Evolutionary conservation across 108 stramenopile genomes (phyloP), one percentile per base, ranked within the genome.

Genomic region (Cyclotella sp.): DNA sequence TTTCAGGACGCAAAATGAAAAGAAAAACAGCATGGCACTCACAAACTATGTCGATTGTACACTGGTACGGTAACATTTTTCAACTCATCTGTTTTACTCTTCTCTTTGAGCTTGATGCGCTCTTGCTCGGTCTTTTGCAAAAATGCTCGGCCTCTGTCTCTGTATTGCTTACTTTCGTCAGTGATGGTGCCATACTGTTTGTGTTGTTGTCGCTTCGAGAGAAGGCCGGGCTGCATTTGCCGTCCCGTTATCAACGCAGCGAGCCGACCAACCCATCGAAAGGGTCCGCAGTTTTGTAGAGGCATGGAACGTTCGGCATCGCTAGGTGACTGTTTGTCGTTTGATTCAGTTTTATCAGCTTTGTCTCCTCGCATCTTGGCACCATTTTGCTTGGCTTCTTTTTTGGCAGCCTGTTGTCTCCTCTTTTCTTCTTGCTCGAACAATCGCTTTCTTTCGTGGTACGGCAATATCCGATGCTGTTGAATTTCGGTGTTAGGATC

Each of bases 361-460:
- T 43, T 69, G 19, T 12, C 49, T 51, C 53, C 53, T 77, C 49
- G 42, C n/a, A 30, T 42, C 16, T 39, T 14, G 12, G 5, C 10
- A 10, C n/a, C 30, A 22, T 39, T 30, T 19, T 16, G 41, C 34
- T 45, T 39, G 14, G 14, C 24, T 47, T 49, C 22, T 39, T 58
- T 52, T 13, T 68, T 62, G 39, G 65, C n/a, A 34, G 28, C 60
- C 70, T 24, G 61, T 62, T 29, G 58, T 22, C 64, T 64, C 45
- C 61, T 34, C 55, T 73, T 55, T 46, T 63, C 79, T 39, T 53
- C 41, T 21, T 53, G 27, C 54, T 63, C 68, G 44, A 29, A 42
- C 24, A 80, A 47, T 19, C 68, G 45, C 22, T 80, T 80, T 29
- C 79, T 44, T 57, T 80, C 79, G 40, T 80, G 72, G 47, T 80